Base-by-base conservation (phyloP, 1,139 yeast genomes). In the Sugiyamaella neomexicana region DNA sequence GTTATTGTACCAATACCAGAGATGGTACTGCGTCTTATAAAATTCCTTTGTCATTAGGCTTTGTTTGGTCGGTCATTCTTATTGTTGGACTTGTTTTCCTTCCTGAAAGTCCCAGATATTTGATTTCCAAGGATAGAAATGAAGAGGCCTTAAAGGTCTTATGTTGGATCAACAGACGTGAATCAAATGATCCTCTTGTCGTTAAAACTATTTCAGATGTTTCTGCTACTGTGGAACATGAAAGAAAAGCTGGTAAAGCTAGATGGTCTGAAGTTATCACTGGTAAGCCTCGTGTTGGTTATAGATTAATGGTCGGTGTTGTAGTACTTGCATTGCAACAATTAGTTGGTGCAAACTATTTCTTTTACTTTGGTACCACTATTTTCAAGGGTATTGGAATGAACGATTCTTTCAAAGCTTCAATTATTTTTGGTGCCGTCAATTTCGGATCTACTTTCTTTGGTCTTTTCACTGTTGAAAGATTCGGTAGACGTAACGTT, bases 101-200 rank as follows among this genome's bases (percentile, higher is more conserved):
- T 71, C 95, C 95, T 55, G 95, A 87, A 72, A 83, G 93, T 42
- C 91, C 95, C 62, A 80, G 95, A 73, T 87, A 74, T 72, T 77
- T 79, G 68, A 78, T 85, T 59, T 80, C 82, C 58, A 74, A 69
- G 52, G 81, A 77, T 59, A 72, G 73, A 56, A 71, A 80, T 50
- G 86, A 77, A 25, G 80, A 79, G 54, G 95, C 95, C 31, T 79
- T 77, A 70, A 66, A 70, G 57, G 75, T 89, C 13, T 70, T 89
- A 62, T 82, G 89, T 40, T 80, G 73, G 59, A 78, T 86, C 49
- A 80, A 89, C 72, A 80, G 83, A 62, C 80, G 80, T 13, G 76
- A 82, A 0, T 66, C 77, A 2, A 85, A 84, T 55, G 83, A 82
- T 61, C 81, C 83, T 50, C 78, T 80, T 38, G 79, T 85, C 49